Evolutionary conservation across 768 basidiomycete species (phyloP).

Genomic region (Pleurotus ostreatus): DNA sequence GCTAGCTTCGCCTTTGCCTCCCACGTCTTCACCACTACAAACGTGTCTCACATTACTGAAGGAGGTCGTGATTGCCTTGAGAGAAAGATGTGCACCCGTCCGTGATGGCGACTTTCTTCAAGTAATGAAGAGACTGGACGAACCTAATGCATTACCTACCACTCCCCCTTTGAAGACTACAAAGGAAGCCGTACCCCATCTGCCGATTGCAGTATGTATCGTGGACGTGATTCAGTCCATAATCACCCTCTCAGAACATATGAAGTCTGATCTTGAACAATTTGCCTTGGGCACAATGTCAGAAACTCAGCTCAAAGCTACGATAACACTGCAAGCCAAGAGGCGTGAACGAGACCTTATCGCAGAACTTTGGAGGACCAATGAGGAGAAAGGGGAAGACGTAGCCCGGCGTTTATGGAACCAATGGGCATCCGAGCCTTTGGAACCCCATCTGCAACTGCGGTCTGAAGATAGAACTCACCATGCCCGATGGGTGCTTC

Average conservation of each 20-base stretch:
- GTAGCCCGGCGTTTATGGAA: slow-evolving; percentile 29
- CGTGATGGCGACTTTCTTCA: slow-evolving; percentile 53
- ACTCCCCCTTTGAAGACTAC: slow-evolving; percentile 10
- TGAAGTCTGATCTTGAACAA: slow-evolving; percentile 67
- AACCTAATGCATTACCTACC: slow-evolving; percentile 14
- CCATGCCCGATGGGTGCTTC: slow-evolving; percentile 38
- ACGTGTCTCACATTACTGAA: slow-evolving; percentile 51
- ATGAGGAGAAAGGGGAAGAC: slow-evolving; percentile 19
- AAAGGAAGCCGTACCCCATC: slow-evolving; percentile 11
- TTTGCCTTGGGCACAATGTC: slow-evolving; percentile 64
- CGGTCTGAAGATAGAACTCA: slow-evolving; percentile 7
- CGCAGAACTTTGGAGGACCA: slow-evolving; percentile 43
- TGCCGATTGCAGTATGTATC: slow-evolving; percentile 43
- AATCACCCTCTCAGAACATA: slow-evolving; percentile 50
- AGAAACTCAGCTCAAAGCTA: slow-evolving; percentile 49
- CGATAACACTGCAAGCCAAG: slow-evolving; percentile 51
- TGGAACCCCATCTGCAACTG: slow-evolving; percentile 6
- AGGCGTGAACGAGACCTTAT: slow-evolving; percentile 51
- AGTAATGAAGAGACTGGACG: slow-evolving; percentile 26
- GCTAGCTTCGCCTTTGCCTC: slow-evolving; percentile 57
- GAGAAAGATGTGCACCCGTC: slow-evolving; percentile 62
- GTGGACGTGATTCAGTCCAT: slow-evolving; percentile 43
- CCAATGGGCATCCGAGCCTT: slow-evolving; percentile 24
- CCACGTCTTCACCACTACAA: slow-evolving; percentile 63
- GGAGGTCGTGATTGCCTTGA: slow-evolving; percentile 48